phyloP scores from a whole-genome alignment of 306 rosid species.

The Betula pendula region DNA sequence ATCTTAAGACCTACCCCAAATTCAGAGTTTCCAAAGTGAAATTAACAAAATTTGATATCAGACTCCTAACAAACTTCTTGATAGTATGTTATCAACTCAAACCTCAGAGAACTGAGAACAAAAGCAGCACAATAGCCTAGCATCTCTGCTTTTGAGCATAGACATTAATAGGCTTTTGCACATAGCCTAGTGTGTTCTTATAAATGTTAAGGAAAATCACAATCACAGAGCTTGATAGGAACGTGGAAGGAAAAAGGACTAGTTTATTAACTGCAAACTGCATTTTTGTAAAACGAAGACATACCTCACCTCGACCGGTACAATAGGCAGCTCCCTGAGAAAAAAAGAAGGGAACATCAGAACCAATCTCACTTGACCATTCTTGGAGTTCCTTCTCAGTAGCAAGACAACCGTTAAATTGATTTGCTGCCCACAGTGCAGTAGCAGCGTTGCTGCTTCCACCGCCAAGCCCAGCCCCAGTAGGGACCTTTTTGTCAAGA shows the following conservation, averaged over 20 bases:
- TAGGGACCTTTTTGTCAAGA: slow-evolving; percentile 88
- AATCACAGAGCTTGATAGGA: neutral
- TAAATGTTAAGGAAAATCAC: neutral
- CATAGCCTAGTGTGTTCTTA: neutral
- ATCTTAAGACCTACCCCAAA: neutral
- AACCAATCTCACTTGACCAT: slow-evolving; percentile 98
- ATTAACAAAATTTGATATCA: neutral
- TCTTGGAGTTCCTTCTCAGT: slow-evolving; percentile 90
- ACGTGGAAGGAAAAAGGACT: neutral
- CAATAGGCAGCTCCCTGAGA: slow-evolving; percentile 96
- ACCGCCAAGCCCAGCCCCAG: slow-evolving; percentile 99
- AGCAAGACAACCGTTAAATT: slow-evolving; percentile 73
- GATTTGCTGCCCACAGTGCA: slow-evolving; percentile 97
- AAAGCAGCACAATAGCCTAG: neutral
- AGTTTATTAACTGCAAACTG: neutral
- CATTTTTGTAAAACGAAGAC: slow-evolving; percentile 28
- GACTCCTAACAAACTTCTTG: neutral
- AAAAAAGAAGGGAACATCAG: slow-evolving; percentile 96
- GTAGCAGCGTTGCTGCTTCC: slow-evolving; percentile 99
- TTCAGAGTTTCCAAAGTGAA: neutral
- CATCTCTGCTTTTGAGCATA: neutral
- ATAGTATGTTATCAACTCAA: neutral
- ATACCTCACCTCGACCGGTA: slow-evolving; percentile 96
- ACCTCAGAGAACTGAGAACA: neutral
- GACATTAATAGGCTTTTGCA: neutral